Evolutionary conservation across 2,329 filamentous ascomycete genomes (phyloP), one percentile per base, ranked within the genome.

Genomic region (Fusarium sp.): DNA sequence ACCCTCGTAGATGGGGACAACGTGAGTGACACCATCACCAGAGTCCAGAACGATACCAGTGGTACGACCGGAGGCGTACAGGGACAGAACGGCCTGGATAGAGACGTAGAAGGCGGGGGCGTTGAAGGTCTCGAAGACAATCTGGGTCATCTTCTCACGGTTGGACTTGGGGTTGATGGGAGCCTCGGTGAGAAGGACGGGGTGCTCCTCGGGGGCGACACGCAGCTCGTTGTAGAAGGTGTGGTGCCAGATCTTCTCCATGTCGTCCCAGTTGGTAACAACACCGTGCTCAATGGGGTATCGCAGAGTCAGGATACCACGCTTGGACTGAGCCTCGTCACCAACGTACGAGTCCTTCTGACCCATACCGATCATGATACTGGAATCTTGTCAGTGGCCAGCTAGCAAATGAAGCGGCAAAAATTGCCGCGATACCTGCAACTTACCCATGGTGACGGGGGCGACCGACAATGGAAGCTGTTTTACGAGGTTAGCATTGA

Each of bases 231-330:
- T 99, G 93, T 98, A 99, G 91, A 99, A 99, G 82, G 96, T 98
- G 93, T 99, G 96, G 86, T 99, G 96, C 96, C 96, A 99, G 80
- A 99, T 98, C 92, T 98, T 98, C 90, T 98, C 96, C 96, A 98
- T 98, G 86, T 98, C 96, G 85, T 99, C 96, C 96, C 96, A 99
- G 93, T 98, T 98, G 88, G 96, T 99, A 83, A 99, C 96, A 80
- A 99, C 96, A 96, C 96, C 96, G 91, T 99, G 96, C 91, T 99
- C 96, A 84, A 99, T 99, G 82, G 96, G 96, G 88, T 99, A 99
- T 89, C 96, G 92, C 83, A 99, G 91, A 73, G 95, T 98, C 79
- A 99, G 91, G 87, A 99, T 98, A 97, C 96, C 96, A 96, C 96
- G 95, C 95, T 99, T 99, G 83, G 96, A 99, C 90, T 99, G 96